Percentiles rank a stretch among this genome's conserved stretches.
phyloP scores from a whole-genome alignment of 495 filamentous ascomycete genomes.

The Aspergillus kassunensis region DNA sequence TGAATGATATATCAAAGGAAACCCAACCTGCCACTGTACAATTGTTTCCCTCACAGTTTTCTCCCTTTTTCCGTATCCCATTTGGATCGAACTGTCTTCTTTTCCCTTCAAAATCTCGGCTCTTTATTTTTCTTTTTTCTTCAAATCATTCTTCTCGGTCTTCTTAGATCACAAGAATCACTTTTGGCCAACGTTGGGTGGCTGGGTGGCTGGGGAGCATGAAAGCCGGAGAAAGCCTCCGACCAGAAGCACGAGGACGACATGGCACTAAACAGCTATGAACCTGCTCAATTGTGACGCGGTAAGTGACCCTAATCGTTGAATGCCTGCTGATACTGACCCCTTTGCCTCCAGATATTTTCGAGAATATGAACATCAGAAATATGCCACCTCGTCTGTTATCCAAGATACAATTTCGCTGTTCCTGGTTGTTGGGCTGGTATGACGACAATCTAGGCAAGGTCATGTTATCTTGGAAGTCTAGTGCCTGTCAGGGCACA shows the following conservation, averaged over 20 bases:
- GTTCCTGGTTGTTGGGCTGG: not conserved
- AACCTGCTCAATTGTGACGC: not conserved
- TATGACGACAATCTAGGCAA: not conserved
- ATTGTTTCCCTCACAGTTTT: conserved; percentile 1
- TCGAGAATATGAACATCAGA: not conserved
- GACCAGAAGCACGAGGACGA: conserved; percentile 3
- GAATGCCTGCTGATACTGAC: not conserved
- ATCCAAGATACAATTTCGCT: not conserved
- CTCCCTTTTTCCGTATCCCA: conserved; percentile 5
- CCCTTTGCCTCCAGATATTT: not conserved
- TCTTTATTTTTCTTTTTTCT: not conserved
- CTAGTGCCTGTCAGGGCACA: conserved; percentile 1
- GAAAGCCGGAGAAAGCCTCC: conserved; percentile 19
- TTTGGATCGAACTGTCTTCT: not conserved
- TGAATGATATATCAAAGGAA: conserved; percentile 2
- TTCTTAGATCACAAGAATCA: not conserved
- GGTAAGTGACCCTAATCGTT: not conserved
- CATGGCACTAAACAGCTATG: conserved; percentile 12
- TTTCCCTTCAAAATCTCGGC: not conserved
- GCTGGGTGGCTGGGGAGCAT: conserved; percentile 39
- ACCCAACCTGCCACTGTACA: not conserved
- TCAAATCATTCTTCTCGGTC: not conserved
- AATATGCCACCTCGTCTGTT: not conserved
- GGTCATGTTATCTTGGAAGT: not conserved
- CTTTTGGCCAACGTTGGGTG: conserved; percentile 17